phyloP scores from a whole-genome alignment of 2,329 filamentous ascomycete genomes.

The Xylaria sp. region DNA sequence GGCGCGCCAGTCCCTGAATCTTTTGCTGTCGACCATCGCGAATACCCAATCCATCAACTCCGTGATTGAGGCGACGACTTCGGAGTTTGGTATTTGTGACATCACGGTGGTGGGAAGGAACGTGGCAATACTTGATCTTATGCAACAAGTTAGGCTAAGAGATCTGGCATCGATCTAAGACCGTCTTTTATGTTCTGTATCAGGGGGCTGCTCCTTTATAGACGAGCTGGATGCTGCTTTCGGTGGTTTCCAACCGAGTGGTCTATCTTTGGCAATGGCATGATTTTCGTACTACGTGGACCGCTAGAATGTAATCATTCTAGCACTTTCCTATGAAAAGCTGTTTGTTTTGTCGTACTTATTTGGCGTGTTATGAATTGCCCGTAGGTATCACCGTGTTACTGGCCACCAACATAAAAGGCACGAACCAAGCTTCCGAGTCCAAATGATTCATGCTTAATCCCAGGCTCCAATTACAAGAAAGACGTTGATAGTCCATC shows the following conservation, averaged over 20 bases:
- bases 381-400: neutral
- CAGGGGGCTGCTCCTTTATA: neutral
- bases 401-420: neutral
- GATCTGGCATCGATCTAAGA: neutral
- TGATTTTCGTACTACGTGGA: neutral
- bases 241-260: neutral
- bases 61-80: neutral
- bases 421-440: neutral
- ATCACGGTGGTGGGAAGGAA: neutral
- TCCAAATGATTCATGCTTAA: neutral
- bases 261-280: no score
- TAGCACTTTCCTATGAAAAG: neutral
- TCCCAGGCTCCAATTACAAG: neutral
- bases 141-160: neutral
- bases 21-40: neutral
- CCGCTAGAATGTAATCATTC: neutral
- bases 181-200: neutral
- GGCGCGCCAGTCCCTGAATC: constrained; percentile 1
- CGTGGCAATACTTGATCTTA: neutral
- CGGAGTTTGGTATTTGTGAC: neutral
- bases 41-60: neutral
- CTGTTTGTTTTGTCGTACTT: neutral
- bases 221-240: neutral
- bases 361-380: neutral
- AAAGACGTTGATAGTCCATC: neutral